Percentiles rank a stretch among this genome's conserved stretches.
Conservation (phyloP, 805 yeast species). For the Suhomyces sp. region DNA sequence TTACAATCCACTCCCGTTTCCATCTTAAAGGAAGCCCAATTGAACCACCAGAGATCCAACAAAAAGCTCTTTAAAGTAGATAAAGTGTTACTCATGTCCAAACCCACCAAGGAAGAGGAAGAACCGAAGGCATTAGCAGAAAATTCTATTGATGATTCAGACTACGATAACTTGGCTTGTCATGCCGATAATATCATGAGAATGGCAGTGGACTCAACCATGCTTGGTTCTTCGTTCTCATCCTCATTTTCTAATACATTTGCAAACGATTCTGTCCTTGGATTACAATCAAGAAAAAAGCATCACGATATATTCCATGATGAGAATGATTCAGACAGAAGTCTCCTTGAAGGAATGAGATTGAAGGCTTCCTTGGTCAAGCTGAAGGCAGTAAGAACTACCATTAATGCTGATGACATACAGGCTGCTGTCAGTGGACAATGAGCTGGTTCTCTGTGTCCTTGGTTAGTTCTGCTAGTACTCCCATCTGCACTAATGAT, state of each 20-base stretch:
- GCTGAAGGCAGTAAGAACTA: constrained; percentile 26
- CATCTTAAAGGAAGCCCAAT: constrained; percentile 18
- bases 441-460: too few relatives aligned
- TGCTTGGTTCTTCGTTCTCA: constrained; percentile 42
- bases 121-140: constrained; percentile 1
- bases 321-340: constrained; percentile 20
- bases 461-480: too few relatives aligned
- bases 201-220: constrained; percentile 49
- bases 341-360: constrained; percentile 18
- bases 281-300: constrained; percentile 14
- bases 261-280: constrained; percentile 32
- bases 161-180: constrained; percentile 42
- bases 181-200: constrained; percentile 47
- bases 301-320: constrained; percentile 16
- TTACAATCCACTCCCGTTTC: constrained; percentile 29
- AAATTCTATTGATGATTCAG: constrained; percentile 19
- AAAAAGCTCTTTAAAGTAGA: constrained; percentile 11
- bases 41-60: constrained; percentile 15
- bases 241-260: constrained; percentile 37
- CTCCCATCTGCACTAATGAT: too few relatives aligned
- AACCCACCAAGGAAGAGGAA: constrained; percentile 1
- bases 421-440: constrained; percentile 27
- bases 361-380: constrained; percentile 10
- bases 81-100: not conserved
- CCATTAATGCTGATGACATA: constrained; percentile 39